Conservation (phyloP, 2,329 filamentous ascomycete genomes). For the Neonectria ditissima region DNA sequence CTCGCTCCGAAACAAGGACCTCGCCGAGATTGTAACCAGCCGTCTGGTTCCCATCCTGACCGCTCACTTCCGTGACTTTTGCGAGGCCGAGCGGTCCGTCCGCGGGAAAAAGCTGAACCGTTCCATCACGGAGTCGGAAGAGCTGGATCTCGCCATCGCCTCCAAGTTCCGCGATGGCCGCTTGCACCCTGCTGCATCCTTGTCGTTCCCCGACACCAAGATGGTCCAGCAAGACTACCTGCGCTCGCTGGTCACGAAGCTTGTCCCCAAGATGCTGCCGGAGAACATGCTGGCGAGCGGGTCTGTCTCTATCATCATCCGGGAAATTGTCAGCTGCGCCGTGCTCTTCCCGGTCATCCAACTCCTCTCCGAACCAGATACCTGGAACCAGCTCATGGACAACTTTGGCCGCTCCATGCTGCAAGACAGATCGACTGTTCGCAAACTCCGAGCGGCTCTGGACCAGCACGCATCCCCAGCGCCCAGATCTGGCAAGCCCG, state of each 20-base stretch:
- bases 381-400: slow-evolving; percentile 97
- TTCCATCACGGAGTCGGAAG: slow-evolving; percentile 94
- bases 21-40: slow-evolving; percentile 85
- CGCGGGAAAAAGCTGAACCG: slow-evolving; percentile 89
- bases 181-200: slow-evolving; percentile 85
- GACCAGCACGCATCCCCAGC: slow-evolving; percentile 93
- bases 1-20: slow-evolving; percentile 78
- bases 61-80: slow-evolving; percentile 88
- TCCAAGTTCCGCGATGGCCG: slow-evolving; percentile 90
- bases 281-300: slow-evolving; percentile 80
- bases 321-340: slow-evolving; percentile 94
- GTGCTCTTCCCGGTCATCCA: slow-evolving; percentile 85
- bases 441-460: slow-evolving; percentile 88
- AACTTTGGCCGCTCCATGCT: slow-evolving; percentile 87
- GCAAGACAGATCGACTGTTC: slow-evolving; percentile 94
- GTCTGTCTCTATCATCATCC: slow-evolving; percentile 82
- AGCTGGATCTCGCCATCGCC: slow-evolving; percentile 95
- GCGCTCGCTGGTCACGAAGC: slow-evolving; percentile 75
- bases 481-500: slow-evolving; percentile 72
- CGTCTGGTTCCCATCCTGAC: slow-evolving; percentile 90
- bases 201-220: slow-evolving; percentile 87
- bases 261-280: slow-evolving; percentile 82
- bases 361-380: slow-evolving; percentile 89
- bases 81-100: slow-evolving; percentile 87
- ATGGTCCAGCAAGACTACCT: slow-evolving; percentile 90